Evolutionary conservation across 2,329 filamentous ascomycete species (phyloP).

Genomic region (Colletotrichum echinochloae): DNA sequence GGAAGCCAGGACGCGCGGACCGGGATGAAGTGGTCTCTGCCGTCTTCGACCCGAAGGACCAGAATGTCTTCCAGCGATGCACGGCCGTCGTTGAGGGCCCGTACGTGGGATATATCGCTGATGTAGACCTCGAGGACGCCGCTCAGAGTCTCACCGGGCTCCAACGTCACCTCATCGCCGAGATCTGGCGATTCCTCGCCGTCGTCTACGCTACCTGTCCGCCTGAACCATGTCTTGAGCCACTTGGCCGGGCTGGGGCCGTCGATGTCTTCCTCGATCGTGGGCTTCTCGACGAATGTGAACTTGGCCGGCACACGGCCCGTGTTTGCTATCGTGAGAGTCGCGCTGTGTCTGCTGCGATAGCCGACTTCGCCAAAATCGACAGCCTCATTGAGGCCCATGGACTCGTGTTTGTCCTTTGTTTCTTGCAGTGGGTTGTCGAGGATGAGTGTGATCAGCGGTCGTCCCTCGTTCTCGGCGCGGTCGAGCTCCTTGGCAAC

Average conservation of each 20-base stretch:
- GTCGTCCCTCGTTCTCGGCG: slow-evolving; percentile 90
- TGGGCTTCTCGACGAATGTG: slow-evolving; percentile 80
- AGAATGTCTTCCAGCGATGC: slow-evolving; percentile 84
- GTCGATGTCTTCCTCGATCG: slow-evolving; percentile 58
- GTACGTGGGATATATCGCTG: slow-evolving; percentile 71
- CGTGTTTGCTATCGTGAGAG: slow-evolving; percentile 91
- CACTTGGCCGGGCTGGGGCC: slow-evolving; percentile 65
- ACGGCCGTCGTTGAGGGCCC: slow-evolving; percentile 76
- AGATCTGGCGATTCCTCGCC: slow-evolving; percentile 46
- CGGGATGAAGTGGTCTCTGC: slow-evolving; percentile 92
- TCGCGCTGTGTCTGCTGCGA: slow-evolving; percentile 72
- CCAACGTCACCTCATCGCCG: slow-evolving; percentile 71
- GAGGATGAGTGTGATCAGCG: slow-evolving; percentile 84
- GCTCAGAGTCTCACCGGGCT: slow-evolving; percentile 85
- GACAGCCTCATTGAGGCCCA: slow-evolving; percentile 68
- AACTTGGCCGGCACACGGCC: slow-evolving; percentile 84
- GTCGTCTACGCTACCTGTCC: slow-evolving; percentile 55
- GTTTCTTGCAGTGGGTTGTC: slow-evolving; percentile 65
- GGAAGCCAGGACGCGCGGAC: slow-evolving; percentile 83
- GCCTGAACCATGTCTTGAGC: slow-evolving; percentile 76
- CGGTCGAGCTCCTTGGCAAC: slow-evolving; percentile 90
- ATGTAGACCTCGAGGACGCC: slow-evolving; percentile 77
- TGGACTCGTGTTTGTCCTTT: slow-evolving; percentile 43
- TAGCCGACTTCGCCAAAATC: slow-evolving; percentile 84
- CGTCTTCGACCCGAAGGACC: slow-evolving; percentile 84